These are phyloP conservation scores for Talaromyces thailandensis DNA, from an alignment of 495 filamentous ascomycete genomes.

Conservation along the genomic window DNA sequence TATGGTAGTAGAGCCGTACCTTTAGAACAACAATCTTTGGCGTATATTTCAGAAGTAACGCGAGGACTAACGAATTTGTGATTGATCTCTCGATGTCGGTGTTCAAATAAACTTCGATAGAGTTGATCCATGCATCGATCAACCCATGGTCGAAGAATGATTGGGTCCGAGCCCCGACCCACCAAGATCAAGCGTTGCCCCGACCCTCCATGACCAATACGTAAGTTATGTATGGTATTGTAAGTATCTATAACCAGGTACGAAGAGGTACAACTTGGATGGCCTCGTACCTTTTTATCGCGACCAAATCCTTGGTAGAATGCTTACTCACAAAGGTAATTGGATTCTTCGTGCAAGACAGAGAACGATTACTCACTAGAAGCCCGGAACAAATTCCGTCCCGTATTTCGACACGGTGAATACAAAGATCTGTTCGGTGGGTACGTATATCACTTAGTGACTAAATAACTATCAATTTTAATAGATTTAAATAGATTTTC, in stretches of 20 bases:
- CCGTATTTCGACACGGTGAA: neutral
- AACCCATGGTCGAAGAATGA: neutral
- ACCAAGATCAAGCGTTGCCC: neutral
- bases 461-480: too few relatives aligned
- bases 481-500: too few relatives aligned
- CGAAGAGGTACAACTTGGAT: neutral
- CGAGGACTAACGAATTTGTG: neutral
- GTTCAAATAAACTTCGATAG: neutral
- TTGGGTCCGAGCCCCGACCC: neutral
- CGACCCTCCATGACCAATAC: neutral
- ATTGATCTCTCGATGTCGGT: neutral
- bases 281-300: too few relatives aligned
- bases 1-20: neutral
- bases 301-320: neutral
- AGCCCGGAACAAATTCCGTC: neutral
- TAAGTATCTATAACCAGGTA: neutral
- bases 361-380: neutral
- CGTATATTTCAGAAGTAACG: neutral
- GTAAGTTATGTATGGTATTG: neutral
- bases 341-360: too few relatives aligned
- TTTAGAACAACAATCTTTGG: neutral
- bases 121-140: neutral
- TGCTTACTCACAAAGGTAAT: too few relatives aligned
- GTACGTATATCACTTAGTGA: too few relatives aligned
- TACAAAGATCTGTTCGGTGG: too few relatives aligned